Evolutionary conservation across 441 rosid species (phyloP), one percentile per base, ranked within the genome.

Genomic region (Pelargonium myrrhifolium): DNA sequence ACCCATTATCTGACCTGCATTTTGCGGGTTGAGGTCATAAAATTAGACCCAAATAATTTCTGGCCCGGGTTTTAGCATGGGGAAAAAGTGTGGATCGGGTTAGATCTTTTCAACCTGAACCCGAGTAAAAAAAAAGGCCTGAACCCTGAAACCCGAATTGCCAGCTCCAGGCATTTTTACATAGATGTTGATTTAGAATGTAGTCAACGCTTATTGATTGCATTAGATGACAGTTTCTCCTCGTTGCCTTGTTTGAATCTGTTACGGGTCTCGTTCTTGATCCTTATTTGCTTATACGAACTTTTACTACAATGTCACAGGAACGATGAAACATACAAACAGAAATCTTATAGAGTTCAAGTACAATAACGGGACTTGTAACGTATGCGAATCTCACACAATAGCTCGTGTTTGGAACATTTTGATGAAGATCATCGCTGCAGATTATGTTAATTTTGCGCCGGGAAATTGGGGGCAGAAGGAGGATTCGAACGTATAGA

Each of bases 291-390:
- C 68, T 63, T 69, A 17, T 42, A 49, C 8, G 55, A 66, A 55
- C 55, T 59, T 42, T 11, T 51, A 12, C 9, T 63, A 9, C 42
- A 64, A 39, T 56, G 64, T 58, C 58, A n/a, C 79, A 80, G 86
- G 83, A 65, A 63, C 74, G 71, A 74, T 35, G 60, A 69, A 47
- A 37, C 66, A 35, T 60, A 65, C 59, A 53, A 69, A 72, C 28
- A 26, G 37, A 21, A 15, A 64, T 17, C 31, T 68, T 2, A 67
- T 43, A 39, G 68, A 65, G 79, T 62, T 67, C 66, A 71, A 67
- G 71, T 61, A 69, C 53, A 76, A 79, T 75, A 72, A 80, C 74
- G 65, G 77, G 53, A 59, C 24, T 53, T 24, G 73, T 65, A 76
- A 63, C 74, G 60, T 58, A 49, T 37, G 69, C 58, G 43, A 61